phyloP scores from a whole-genome alignment of 1,139 yeast species.

The Taphrina flavorubra region DNA sequence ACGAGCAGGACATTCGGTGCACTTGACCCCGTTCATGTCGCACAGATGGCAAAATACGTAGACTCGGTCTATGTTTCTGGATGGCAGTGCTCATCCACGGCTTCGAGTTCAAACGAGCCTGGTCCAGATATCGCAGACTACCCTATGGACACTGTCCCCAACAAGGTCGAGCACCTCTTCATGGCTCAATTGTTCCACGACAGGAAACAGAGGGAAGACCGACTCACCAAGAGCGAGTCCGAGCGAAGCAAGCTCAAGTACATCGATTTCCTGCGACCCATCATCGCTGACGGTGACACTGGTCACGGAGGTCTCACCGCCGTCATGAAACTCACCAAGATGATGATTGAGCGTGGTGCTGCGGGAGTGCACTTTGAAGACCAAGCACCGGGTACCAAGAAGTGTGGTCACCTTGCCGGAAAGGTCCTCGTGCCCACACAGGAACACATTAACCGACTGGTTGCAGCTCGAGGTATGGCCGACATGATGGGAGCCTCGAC shows the following conservation, averaged over 20 bases:
- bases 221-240: slow-evolving; percentile 64
- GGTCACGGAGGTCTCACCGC: slow-evolving; percentile 99
- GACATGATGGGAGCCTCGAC: slow-evolving; percentile 89
- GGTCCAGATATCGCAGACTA: slow-evolving; percentile 98
- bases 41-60: slow-evolving; percentile 94
- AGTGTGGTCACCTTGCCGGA: slow-evolving; percentile 98
- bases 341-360: slow-evolving; percentile 97
- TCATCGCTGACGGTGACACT: slow-evolving; percentile 96
- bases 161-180: slow-evolving; percentile 96
- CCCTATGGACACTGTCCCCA: slow-evolving; percentile 98
- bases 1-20: slow-evolving; percentile 95
- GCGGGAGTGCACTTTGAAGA: slow-evolving; percentile 99
- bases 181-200: slow-evolving; percentile 97
- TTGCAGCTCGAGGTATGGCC: slow-evolving; percentile 94
- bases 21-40: slow-evolving; percentile 90
- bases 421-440: slow-evolving; percentile 96
- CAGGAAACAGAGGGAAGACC: slow-evolving; percentile 90
- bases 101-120: slow-evolving; percentile 96
- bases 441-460: slow-evolving; percentile 92
- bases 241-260: slow-evolving; percentile 66
- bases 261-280: slow-evolving; percentile 88
- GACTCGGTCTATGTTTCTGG: slow-evolving; percentile 94
- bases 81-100: slow-evolving; percentile 98
- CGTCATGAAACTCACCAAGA: slow-evolving; percentile 89
- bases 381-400: slow-evolving; percentile 98